Base-by-base conservation (phyloP, 1,139 yeast genomes). In the Eremothecium coryli region DNA sequence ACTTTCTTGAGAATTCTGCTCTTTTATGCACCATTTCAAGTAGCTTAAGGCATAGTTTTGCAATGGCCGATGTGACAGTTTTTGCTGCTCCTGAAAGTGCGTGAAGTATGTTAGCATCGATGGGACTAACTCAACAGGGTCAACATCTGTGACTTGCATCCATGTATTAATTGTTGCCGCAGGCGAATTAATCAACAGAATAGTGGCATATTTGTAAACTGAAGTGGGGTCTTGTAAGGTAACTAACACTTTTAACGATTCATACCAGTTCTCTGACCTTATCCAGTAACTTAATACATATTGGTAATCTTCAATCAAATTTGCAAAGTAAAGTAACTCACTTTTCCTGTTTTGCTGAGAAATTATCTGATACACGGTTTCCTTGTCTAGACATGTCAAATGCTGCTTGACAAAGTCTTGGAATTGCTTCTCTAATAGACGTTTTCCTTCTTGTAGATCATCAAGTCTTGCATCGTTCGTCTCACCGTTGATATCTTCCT, bases 91-190 rank as follows among this genome's bases (percentile, higher is more conserved):
- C 29, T 52, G 51, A 40, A 65, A 67, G 37, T 67, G 64, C 25
- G 72, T 66, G 44, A 76, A 76, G 56, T 81, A 85, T 0, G 76
- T 67, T 41, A 86, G 55, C 12, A 90, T 62, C 0, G 96, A 77
- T 1, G 96, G 94, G 4, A 90, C 59, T 20, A 93, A 63, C 41
- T 68, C 73, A 8, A 71, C 68, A 28, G 77, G 75, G 36, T 81
- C 70, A 12, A 55, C 41, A 11, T 62, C 61, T 1, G 60, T 45
- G 23, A 73, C 54, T 38, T 78, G 68, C 51, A 82, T 69, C 97
- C 96, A 90, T 0, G 82, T 68, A 29, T 80, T 82, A 1, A 82
- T 73, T 0, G 95, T 84, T 10, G 67, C 69, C 23, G 64, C 64
- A 0, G 99, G 90, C 7, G 71, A 60, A 47, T 84, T 82, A 4